Evolutionary conservation across 257 asterid species (phyloP).

Genomic region (Gynochthodes officinalis): DNA sequence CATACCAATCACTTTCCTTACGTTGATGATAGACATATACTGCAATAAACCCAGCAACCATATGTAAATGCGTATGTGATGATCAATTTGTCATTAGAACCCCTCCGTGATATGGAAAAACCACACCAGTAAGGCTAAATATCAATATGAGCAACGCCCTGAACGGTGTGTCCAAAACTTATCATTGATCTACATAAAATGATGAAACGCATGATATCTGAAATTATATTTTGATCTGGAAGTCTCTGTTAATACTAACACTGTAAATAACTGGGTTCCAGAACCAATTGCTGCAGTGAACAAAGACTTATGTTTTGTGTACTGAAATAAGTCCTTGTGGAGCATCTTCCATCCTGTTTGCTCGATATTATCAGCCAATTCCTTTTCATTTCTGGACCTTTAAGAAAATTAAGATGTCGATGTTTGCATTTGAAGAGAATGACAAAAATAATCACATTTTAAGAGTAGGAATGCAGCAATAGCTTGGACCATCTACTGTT

Average conservation of each 20-base stretch:
- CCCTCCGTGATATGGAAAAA: conserved; percentile 18
- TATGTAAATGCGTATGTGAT: conserved; percentile 16
- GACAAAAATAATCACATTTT: background rate
- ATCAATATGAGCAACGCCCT: background rate
- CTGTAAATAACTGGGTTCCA: conserved; percentile 2
- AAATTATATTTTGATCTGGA: background rate
- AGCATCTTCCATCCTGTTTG: conserved; percentile 16
- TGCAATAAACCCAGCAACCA: conserved; percentile 21
- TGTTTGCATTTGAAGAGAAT: background rate
- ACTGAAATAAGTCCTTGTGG: conserved; percentile 14
- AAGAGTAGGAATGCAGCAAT: background rate
- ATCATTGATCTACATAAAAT: too few species aligned
- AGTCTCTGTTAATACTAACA: conserved; percentile 1
- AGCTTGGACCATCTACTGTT: background rate
- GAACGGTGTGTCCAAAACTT: too few species aligned
- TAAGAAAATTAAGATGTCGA: background rate
- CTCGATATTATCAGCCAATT: background rate
- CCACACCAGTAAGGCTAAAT: conserved; percentile 3
- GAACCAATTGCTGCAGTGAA: conserved; percentile 21
- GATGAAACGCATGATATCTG: background rate
- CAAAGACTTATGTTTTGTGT: conserved; percentile 7
- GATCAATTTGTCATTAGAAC: conserved; percentile 12
- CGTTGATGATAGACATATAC: conserved; percentile 21
- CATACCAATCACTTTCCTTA: conserved; percentile 27
- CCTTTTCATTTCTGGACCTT: conserved; percentile 10